Evolutionary conservation across 805 yeast genomes (phyloP), one percentile per base, ranked within the genome.

Genomic region (Lipomyces spencermartinsiae): DNA sequence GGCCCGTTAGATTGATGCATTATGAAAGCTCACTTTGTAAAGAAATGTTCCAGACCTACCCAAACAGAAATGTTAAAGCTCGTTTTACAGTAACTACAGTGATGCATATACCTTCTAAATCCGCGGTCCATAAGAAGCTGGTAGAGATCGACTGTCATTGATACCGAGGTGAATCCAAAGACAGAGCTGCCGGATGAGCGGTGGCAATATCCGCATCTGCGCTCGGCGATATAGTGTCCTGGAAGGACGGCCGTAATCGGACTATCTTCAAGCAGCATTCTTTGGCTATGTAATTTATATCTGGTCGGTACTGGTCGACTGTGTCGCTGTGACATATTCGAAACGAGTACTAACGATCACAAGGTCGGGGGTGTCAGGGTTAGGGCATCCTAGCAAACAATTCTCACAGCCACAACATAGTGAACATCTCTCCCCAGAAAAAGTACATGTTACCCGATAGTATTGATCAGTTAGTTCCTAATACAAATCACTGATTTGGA

Each of bases 31-130:
- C 54, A 66, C 74, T 67, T 83, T 85, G 75, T 86, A 90, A 7
- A 89, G 69, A 71, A 86, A 90, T 1, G 78, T 76, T 0, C 97
- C 97, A 39, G 95, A 89, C 64, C 98, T 80, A 76, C 97, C 85
- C 33, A 31, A 7, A 9, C n/a, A 43, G 19, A 16, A 22, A 12
- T 2, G 25, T 49, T 19, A 29, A n/a, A 16, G 6, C 1, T 22
- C 9, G 37, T 63, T 53, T 31, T 29, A 33, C 22, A 22, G 25
- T 14, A 35, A 12, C 14, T 31, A 2, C 5, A 34, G 14, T n/a
- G 14, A 10, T 59, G 35, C 9, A 14, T 65, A 22, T 19, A 70
- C 73, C 73, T 35, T 49, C 74, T 57, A 75, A 85, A 92, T 1
- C 97, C 97, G 72, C 82, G 79, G 73, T 92, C 88, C 73, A 93